These are phyloP conservation scores for Penicillium sp. DNA, from an alignment of 2,329 filamentous ascomycete species.

Conservation along the genomic window DNA sequence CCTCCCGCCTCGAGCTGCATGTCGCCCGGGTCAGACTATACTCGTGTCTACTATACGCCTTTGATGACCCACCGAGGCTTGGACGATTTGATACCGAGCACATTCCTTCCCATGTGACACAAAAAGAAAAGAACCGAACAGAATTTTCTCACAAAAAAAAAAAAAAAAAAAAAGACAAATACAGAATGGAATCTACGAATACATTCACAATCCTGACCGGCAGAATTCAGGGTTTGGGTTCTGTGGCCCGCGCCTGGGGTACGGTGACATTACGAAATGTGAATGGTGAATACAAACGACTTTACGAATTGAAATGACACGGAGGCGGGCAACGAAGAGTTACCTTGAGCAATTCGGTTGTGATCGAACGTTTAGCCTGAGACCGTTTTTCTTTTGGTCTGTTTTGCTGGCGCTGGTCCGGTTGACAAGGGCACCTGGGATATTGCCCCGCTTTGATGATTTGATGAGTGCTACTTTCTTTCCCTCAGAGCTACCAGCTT, in stretches of 20 bases:
- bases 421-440: not conserved
- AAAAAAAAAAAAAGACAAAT: not conserved
- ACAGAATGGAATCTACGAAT: not conserved
- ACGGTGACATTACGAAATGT: not conserved
- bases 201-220: not conserved
- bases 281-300: not conserved
- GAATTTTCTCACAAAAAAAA: not conserved
- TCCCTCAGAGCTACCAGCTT: not conserved
- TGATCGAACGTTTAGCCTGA: not conserved
- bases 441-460: not conserved
- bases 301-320: constrained; percentile 10
- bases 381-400: not conserved
- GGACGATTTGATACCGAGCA: not conserved
- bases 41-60: not conserved
- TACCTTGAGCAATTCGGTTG: not conserved
- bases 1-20: not conserved
- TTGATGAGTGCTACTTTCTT: not conserved
- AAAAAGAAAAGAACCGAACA: not conserved
- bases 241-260: not conserved
- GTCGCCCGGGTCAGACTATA: not conserved
- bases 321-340: not conserved
- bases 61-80: no score
- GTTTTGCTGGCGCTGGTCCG: not conserved
- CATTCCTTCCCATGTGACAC: not conserved
- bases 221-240: not conserved